Conservation (phyloP, 2,329 filamentous ascomycete species). For the Thielaviopsis populi region DNA sequence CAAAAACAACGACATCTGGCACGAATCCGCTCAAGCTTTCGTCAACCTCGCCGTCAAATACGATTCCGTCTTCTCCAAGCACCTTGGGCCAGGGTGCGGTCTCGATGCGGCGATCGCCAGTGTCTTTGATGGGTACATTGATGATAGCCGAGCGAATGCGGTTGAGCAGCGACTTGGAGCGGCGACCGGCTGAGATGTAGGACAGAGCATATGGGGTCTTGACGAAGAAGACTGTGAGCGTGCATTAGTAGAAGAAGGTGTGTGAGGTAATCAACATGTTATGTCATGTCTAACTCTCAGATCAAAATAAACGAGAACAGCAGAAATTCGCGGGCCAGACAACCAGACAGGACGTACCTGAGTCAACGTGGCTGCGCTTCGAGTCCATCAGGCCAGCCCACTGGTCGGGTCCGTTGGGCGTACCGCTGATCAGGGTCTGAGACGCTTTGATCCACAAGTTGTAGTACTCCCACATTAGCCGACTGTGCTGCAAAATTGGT, state of each 20-base stretch:
- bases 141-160: conserved; percentile 26
- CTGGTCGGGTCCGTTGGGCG: conserved; percentile 32
- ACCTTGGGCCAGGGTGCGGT: conserved; percentile 30
- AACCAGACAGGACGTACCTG: conserved; percentile 20
- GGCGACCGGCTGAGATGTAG: conserved; percentile 28
- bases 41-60: conserved; percentile 1
- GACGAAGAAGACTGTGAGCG: conserved; percentile 28
- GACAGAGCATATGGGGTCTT: conserved; percentile 31
- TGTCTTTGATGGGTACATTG: conserved; percentile 28
- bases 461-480: conserved; percentile 32
- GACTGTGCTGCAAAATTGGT: conserved; percentile 30
- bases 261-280: not conserved
- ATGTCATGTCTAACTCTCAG: not conserved
- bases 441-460: conserved; percentile 31
- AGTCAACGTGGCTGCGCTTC: conserved; percentile 26
- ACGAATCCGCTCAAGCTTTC: conserved; percentile 20
- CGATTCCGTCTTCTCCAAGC: conserved; percentile 25
- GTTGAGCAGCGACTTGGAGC: conserved; percentile 24
- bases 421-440: conserved; percentile 31
- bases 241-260: not conserved
- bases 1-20: conserved; percentile 32
- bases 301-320: conserved; percentile 1
- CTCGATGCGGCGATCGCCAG: conserved; percentile 28
- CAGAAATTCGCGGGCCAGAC: not conserved
- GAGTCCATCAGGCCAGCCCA: conserved; percentile 32